Conservation (phyloP, 768 basidiomycete species). For the Scleroderma bovista region DNA sequence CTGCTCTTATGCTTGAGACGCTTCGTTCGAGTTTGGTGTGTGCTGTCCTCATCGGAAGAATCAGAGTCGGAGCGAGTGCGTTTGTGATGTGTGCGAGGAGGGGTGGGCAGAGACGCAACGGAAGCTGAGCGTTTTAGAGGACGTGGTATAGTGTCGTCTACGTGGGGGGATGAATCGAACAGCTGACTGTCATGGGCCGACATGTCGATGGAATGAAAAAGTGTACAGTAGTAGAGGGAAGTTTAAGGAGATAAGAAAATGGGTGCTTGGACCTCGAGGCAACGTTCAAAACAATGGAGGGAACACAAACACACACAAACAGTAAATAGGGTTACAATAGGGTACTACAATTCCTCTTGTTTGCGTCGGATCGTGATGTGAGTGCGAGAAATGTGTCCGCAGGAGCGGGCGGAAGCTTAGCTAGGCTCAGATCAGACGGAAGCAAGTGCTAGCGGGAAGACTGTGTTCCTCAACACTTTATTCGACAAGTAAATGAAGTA, state of each 20-base stretch:
- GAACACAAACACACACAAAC: neutral
- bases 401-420: too few relatives aligned
- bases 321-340: neutral
- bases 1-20: conserved; percentile 11
- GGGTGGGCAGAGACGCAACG: conserved; percentile 59
- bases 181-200: conserved; percentile 20
- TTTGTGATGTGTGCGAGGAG: conserved; percentile 54
- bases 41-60: conserved; percentile 29
- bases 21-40: conserved; percentile 8
- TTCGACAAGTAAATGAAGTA: too few relatives aligned
- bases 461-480: too few relatives aligned
- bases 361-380: too few relatives aligned
- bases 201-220: conserved; percentile 11
- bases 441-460: too few relatives aligned
- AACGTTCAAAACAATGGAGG: neutral
- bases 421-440: too few relatives aligned
- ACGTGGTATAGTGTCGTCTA: conserved; percentile 17
- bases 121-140: conserved; percentile 61
- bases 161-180: conserved; percentile 29
- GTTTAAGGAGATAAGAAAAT: neutral
- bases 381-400: too few relatives aligned
- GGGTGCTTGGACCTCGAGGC: neutral
- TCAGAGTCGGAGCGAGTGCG: conserved; percentile 38
- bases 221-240: too few relatives aligned
- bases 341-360: too few relatives aligned